Evolutionary conservation across 495 filamentous ascomycete species (phyloP).

Genomic region (Lophiotrema nucula): DNA sequence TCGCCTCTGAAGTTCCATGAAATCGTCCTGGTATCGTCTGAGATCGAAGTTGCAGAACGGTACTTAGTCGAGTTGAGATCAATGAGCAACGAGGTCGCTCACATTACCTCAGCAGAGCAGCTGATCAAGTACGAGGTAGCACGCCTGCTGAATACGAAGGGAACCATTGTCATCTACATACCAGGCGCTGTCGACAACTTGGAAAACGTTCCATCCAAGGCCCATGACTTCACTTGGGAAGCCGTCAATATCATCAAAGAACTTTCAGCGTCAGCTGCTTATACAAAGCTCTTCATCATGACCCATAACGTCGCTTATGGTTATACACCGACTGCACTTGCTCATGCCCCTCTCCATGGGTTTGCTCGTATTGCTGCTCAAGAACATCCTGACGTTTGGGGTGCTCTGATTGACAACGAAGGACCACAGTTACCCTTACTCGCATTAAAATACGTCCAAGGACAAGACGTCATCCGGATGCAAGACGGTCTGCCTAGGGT

Average conservation of each 20-base stretch:
- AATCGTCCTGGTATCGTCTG: no score
- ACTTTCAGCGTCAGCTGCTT: conserved; percentile 11
- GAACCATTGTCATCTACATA: conserved; percentile 36
- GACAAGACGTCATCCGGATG: conserved; percentile 47
- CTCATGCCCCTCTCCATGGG: conserved; percentile 43
- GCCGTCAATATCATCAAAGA: conserved; percentile 38
- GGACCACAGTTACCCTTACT: conserved; percentile 32
- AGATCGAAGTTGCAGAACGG: no score
- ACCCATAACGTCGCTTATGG: conserved; percentile 25
- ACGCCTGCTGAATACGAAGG: neutral
- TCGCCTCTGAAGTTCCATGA: no score
- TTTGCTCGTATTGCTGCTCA: conserved; percentile 42
- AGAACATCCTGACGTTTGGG: conserved; percentile 45
- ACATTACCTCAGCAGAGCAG: no score
- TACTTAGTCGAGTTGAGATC: no score
- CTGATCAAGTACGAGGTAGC: no score
- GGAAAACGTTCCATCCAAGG: conserved; percentile 10
- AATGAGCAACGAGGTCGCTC: no score
- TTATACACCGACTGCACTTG: conserved; percentile 36
- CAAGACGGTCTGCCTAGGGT: conserved; percentile 45
- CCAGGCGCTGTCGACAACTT: conserved; percentile 17
- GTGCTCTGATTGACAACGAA: conserved; percentile 43
- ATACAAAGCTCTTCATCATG: conserved; percentile 37
- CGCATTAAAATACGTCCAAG: conserved; percentile 42
- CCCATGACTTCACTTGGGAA: conserved; percentile 26